phyloP scores from a whole-genome alignment of 495 filamentous ascomycete species.

The Talaromyces nanjingensis region DNA sequence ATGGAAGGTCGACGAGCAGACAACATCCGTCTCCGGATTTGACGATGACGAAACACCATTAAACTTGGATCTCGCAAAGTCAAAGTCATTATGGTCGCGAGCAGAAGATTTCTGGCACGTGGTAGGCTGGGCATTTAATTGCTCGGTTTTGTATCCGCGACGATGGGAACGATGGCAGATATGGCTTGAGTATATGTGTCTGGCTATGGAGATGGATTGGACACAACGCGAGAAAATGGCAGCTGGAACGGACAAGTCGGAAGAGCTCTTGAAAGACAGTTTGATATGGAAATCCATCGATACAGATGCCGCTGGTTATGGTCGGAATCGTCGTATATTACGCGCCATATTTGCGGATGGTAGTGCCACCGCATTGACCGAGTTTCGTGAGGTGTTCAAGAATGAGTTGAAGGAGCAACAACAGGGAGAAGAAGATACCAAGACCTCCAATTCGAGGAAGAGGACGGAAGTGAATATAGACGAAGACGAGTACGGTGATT shows the following conservation, averaged over 20 bases:
- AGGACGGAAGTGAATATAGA: conserved; percentile 51
- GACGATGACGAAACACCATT: conserved; percentile 35
- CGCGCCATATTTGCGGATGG: conserved; percentile 62
- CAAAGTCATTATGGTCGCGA: conserved; percentile 61
- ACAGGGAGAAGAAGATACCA: conserved; percentile 19
- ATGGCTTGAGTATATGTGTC: conserved; percentile 76
- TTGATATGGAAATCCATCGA: conserved; percentile 52
- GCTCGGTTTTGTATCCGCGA: conserved; percentile 60
- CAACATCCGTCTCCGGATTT: conserved; percentile 2
- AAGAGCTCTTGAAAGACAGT: conserved; percentile 32
- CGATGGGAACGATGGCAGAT: conserved; percentile 79
- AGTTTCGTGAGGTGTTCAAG: conserved; percentile 56
- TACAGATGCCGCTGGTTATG: conserved; percentile 25
- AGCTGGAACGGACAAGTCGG: conserved; percentile 18
- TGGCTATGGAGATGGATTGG: conserved; percentile 72
- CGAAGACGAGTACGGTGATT: conserved; percentile 50
- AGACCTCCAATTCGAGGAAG: conserved; percentile 25
- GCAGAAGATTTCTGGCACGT: conserved; percentile 84
- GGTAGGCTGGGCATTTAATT: conserved; percentile 91
- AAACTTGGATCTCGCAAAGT: conserved; percentile 49
- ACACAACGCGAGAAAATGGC: conserved; percentile 36
- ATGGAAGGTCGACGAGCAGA: conserved; percentile 19
- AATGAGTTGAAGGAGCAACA: conserved; percentile 47
- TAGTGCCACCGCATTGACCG: conserved; percentile 29
- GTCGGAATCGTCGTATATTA: conserved; percentile 45